Evolutionary conservation across 2,329 filamentous ascomycete genomes (phyloP).

Genomic region (Cordyceps pruinosa): DNA sequence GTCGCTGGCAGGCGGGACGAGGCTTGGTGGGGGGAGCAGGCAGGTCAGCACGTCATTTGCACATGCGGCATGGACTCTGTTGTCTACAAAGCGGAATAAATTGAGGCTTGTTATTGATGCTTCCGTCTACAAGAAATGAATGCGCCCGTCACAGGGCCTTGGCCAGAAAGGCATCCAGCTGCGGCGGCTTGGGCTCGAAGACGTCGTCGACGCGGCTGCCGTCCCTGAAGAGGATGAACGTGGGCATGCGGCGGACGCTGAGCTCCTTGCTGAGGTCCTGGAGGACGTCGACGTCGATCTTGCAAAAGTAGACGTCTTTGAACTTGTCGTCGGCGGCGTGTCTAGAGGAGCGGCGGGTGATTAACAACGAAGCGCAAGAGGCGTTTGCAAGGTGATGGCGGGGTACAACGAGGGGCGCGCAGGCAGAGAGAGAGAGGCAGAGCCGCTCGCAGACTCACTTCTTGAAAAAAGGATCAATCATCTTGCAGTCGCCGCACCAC

Average conservation of each 20-base stretch:
- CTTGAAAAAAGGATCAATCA: slow-evolving; percentile 63
- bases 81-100: no score
- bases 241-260: slow-evolving; percentile 79
- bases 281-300: slow-evolving; percentile 79
- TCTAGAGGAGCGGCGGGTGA: no score
- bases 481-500: slow-evolving; percentile 90
- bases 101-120: no score
- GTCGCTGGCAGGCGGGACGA: neutral
- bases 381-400: no score
- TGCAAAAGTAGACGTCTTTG: slow-evolving; percentile 63
- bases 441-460: slow-evolving; percentile 11
- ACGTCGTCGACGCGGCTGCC: slow-evolving; percentile 63
- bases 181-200: slow-evolving; percentile 14
- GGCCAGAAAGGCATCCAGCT: slow-evolving; percentile 14
- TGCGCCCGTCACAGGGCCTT: slow-evolving; percentile 9
- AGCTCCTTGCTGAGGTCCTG: slow-evolving; percentile 66
- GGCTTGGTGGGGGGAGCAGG: neutral
- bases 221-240: slow-evolving; percentile 73
- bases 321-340: slow-evolving; percentile 37
- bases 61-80: neutral
- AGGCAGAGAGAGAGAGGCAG: neutral
- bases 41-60: slow-evolving; percentile 9
- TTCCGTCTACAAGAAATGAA: no score
- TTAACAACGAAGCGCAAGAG: no score
- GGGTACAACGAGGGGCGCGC: neutral